Evolutionary conservation across 495 filamentous ascomycete genomes (phyloP), one percentile per base, ranked within the genome.

Genomic region (Talaromyces proteolyticus): DNA sequence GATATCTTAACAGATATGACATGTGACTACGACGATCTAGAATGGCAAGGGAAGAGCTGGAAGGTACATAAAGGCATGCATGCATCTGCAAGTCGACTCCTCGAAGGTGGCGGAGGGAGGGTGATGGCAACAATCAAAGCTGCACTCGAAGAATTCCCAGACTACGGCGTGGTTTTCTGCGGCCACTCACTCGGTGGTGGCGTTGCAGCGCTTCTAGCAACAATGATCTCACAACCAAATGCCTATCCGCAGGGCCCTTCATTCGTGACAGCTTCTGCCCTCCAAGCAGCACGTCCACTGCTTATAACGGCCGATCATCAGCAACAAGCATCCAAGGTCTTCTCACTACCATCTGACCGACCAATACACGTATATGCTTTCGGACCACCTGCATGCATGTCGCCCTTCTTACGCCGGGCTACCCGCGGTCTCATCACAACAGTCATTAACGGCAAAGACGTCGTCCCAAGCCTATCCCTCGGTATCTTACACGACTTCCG

Each of bases 51-150:
- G 12, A 78, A 72, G 44, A 60, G 60, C 3, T 90, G 89, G 67
- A 82, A 84, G 47, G 86, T 89, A 0, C 87, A 91, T 66, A 90
- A 89, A 59, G 87, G 87, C n/a, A 87, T 91, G 56, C 82, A 88
- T 54, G 86, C 87, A 11, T 89, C 86, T 3, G 87, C 87, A 3
- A 72, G 79, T 20, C 77, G 86, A 5, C 71, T 91, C 1, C 70
- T 91, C 0, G 80, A 83, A 57, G 83, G 82, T 16, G 81, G 81
- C 26, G 82, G 84, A 5, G 67, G 68, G 12, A 66, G 79, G 41
- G 82, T 91, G 1, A 74, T 91, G 52, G 70, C 76, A 43, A 87
- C 81, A 0, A 77, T 91, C 22, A 77, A 79, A 56, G 74, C 80
- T n/a, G 85, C 87, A 0, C 68, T 91, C 2, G 82, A 87, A 48